A percentile compares a stretch with the other conserved stretches of the same genome.
These are phyloP conservation scores for Casuarina glauca DNA, from an alignment of 306 rosid genomes.

Conservation along the genomic window DNA sequence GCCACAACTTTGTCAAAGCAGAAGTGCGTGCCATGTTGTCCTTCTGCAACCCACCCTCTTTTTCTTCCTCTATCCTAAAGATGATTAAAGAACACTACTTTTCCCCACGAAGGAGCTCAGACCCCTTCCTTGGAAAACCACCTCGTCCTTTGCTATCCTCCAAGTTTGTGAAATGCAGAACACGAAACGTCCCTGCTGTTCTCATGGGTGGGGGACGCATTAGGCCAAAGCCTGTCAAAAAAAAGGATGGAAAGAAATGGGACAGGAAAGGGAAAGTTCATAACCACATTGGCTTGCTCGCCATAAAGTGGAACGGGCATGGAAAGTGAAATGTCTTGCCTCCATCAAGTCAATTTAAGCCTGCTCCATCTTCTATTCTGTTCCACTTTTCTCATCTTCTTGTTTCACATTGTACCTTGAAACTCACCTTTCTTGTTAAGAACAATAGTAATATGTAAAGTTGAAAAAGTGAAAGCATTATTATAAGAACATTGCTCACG, in stretches of 20 bases:
- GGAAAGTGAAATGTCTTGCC: not conserved
- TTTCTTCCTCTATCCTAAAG: slow-evolving; percentile 14
- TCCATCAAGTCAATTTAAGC: too few species aligned
- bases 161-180: slow-evolving; percentile 22
- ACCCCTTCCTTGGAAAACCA: slow-evolving; percentile 19
- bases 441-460: too few species aligned
- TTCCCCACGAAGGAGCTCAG: slow-evolving; percentile 19
- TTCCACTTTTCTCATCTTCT: too few species aligned
- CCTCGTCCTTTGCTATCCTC: slow-evolving; percentile 18
- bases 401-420: too few species aligned
- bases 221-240: slow-evolving; percentile 21
- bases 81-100: slow-evolving; percentile 22
- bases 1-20: slow-evolving; percentile 43
- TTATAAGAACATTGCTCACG: too few species aligned
- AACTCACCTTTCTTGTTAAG: too few species aligned
- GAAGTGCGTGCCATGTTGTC: slow-evolving; percentile 39
- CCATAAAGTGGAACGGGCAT: slow-evolving; percentile 33
- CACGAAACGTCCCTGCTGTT: slow-evolving; percentile 3
- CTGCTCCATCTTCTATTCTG: too few species aligned
- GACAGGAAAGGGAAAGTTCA: slow-evolving; percentile 13
- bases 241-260: slow-evolving; percentile 25
- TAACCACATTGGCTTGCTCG: not conserved
- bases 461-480: too few species aligned
- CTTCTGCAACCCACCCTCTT: slow-evolving; percentile 39
- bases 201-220: slow-evolving; percentile 28